Conservation (phyloP, 352 stramenopile genomes). For the Phytophthora rubi region DNA sequence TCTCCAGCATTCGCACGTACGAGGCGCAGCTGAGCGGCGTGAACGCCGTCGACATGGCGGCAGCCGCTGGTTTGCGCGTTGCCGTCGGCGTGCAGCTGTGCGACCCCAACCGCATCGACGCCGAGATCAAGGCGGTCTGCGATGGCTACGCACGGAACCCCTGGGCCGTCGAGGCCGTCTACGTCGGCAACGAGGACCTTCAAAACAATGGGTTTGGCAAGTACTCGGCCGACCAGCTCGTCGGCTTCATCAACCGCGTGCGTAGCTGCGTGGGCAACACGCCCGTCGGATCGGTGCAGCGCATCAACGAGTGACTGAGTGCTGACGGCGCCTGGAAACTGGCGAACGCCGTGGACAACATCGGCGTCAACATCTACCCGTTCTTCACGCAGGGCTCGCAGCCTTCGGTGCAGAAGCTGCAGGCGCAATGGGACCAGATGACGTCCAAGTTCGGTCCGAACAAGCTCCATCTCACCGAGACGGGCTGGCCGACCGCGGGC, state of each 20-base stretch:
- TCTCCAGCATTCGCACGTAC: slow-evolving; percentile 68
- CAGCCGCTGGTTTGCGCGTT: slow-evolving; percentile 53
- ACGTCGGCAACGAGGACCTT: slow-evolving; percentile 79
- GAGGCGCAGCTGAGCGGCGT: slow-evolving; percentile 51
- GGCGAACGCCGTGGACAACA: slow-evolving; percentile 36
- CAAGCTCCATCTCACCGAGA: slow-evolving; percentile 65
- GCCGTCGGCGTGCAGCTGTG: slow-evolving; percentile 63
- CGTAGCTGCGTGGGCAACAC: slow-evolving; percentile 54
- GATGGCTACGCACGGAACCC: slow-evolving; percentile 44
- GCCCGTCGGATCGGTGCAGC: slow-evolving; percentile 67
- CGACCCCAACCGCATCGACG: slow-evolving; percentile 42
- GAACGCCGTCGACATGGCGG: slow-evolving; percentile 58
- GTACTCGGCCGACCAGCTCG: slow-evolving; percentile 43
- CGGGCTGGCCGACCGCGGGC: slow-evolving; percentile 58
- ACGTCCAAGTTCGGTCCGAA: slow-evolving; percentile 40
- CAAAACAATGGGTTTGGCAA: slow-evolving; percentile 49
- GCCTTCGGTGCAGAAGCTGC: slow-evolving; percentile 54
- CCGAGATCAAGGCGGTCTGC: slow-evolving; percentile 66
- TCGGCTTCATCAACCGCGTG: slow-evolving; percentile 54
- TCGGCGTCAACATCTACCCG: slow-evolving; percentile 57
- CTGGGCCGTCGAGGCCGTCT: slow-evolving; percentile 58
- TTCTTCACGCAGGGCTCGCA: slow-evolving; percentile 37
- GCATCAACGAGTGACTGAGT: slow-evolving; percentile 67
- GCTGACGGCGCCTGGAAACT: slow-evolving; percentile 36
- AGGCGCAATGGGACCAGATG: slow-evolving; percentile 56